Evolutionary conservation across 164 flowering plant species (phyloP).

Genomic region (Echeveria elegans): DNA sequence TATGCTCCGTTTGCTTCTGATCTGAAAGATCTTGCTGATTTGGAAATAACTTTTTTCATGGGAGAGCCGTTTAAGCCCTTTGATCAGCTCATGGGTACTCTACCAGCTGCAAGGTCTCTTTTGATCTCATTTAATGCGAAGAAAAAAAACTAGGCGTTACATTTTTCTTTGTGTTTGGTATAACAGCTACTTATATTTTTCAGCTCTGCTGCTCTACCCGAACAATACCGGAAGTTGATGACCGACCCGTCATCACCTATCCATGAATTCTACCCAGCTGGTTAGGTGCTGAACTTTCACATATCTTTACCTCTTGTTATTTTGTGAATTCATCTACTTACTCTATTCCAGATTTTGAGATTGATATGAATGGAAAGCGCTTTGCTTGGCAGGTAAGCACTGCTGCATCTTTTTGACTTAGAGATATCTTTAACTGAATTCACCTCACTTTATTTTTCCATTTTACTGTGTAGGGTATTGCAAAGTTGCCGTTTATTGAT

Average conservation of each 20-base stretch:
- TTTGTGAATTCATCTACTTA: slow-evolving; percentile 8
- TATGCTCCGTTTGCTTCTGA: slow-evolving; percentile 99
- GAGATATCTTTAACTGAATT: slow-evolving; percentile 9
- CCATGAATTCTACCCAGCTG: slow-evolving; percentile 65
- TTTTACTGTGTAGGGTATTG: slow-evolving; percentile 57
- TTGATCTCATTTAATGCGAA: not conserved
- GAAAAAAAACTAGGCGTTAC: not conserved
- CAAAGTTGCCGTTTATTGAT: slow-evolving; percentile 89
- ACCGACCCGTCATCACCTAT: slow-evolving; percentile 80
- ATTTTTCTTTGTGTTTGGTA: not conserved
- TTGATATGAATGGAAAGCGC: slow-evolving; percentile 98
- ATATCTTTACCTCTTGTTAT: not conserved
- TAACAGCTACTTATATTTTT: slow-evolving; percentile 15
- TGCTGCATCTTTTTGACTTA: not conserved
- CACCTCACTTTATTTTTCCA: slow-evolving; percentile 6
- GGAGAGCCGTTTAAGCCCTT: slow-evolving; percentile 97
- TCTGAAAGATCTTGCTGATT: slow-evolving; percentile 66
- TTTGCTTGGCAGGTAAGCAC: slow-evolving; percentile 87
- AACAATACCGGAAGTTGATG: slow-evolving; percentile 70
- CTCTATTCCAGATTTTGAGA: slow-evolving; percentile 65
- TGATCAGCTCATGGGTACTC: slow-evolving; percentile 95
- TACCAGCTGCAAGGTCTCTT: slow-evolving; percentile 87
- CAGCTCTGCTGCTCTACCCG: slow-evolving; percentile 82
- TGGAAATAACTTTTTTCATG: slow-evolving; percentile 82
- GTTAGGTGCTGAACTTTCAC: slow-evolving; percentile 24